phyloP scores from a whole-genome alignment of 2,329 filamentous ascomycete genomes.

The Phaeosphaeriaceae sp. region DNA sequence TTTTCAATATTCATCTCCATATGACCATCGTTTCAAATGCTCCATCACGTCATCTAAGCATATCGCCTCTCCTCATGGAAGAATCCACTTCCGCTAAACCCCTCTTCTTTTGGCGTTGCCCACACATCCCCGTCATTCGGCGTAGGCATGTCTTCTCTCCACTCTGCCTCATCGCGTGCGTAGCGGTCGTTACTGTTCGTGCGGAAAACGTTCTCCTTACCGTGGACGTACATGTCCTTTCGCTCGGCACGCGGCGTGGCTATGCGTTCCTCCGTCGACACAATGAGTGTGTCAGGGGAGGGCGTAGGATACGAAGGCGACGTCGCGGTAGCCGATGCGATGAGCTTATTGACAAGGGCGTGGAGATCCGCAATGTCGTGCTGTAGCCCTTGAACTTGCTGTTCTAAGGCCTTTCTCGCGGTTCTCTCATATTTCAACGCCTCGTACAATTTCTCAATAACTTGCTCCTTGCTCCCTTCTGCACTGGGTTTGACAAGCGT shows the following conservation, averaged over 20 bases:
- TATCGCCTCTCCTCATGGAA: constrained; percentile 14
- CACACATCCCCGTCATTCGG: constrained; percentile 35
- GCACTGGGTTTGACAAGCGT: constrained; percentile 6
- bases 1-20: not conserved
- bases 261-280: constrained; percentile 30
- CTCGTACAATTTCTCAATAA: constrained; percentile 31
- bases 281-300: constrained; percentile 36
- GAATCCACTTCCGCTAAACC: constrained; percentile 29
- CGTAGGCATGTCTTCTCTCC: constrained; percentile 28
- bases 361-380: constrained; percentile 41
- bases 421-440: constrained; percentile 39
- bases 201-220: not conserved
- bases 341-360: constrained; percentile 37
- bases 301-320: constrained; percentile 42
- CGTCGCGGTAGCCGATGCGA: constrained; percentile 20
- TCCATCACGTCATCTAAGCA: not conserved
- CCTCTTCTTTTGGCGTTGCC: constrained; percentile 49
- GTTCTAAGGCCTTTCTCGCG: constrained; percentile 43
- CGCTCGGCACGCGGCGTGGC: constrained; percentile 33
- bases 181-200: constrained; percentile 10
- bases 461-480: constrained; percentile 10
- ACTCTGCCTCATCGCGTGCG: constrained; percentile 12
- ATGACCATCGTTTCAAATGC: not conserved
- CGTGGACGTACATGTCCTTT: constrained; percentile 5
- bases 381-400: constrained; percentile 40